Percentiles rank a stretch among this genome's conserved stretches.
Conservation (phyloP, 2,329 filamentous ascomycete genomes). For the Paraphoma sp. region DNA sequence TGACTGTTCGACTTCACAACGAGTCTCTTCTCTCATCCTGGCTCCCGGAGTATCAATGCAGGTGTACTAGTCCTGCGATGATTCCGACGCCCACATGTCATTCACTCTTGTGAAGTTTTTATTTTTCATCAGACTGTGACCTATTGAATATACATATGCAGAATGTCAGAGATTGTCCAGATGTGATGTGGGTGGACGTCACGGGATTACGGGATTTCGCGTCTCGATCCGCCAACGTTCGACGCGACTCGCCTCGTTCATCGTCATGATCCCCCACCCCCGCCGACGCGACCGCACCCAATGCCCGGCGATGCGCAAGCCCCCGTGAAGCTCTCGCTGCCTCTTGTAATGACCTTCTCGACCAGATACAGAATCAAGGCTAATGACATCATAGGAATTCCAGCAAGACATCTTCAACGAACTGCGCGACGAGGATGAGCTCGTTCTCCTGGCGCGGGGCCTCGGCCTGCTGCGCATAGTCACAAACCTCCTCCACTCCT, state of each 20-base stretch:
- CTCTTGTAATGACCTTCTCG: slow-evolving; percentile 61
- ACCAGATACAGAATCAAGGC: background rate
- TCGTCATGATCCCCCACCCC: slow-evolving; percentile 21
- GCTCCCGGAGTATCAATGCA: too few relatives aligned
- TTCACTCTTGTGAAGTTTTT: too few relatives aligned
- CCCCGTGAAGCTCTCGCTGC: slow-evolving; percentile 82
- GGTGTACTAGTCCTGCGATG: too few relatives aligned
- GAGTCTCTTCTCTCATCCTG: too few relatives aligned
- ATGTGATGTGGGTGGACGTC: background rate
- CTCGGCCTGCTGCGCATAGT: slow-evolving; percentile 90
- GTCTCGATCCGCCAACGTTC: slow-evolving; percentile 13
- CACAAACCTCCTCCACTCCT: slow-evolving; percentile 95
- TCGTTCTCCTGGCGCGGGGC: slow-evolving; percentile 89
- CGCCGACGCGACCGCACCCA: slow-evolving; percentile 22
- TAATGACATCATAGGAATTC: slow-evolving; percentile 66
- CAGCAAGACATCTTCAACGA: slow-evolving; percentile 88
- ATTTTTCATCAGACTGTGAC: background rate
- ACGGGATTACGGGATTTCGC: slow-evolving; percentile 42
- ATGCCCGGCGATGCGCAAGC: slow-evolving; percentile 52
- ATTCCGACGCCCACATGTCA: too few relatives aligned
- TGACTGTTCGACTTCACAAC: too few relatives aligned
- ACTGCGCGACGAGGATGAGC: slow-evolving; percentile 82
- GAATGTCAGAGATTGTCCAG: background rate
- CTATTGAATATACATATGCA: too few relatives aligned
- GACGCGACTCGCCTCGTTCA: slow-evolving; percentile 25